These are phyloP conservation scores for Monosporascus ibericus DNA, from an alignment of 2,329 filamentous ascomycete species.

Conservation along the genomic window DNA sequence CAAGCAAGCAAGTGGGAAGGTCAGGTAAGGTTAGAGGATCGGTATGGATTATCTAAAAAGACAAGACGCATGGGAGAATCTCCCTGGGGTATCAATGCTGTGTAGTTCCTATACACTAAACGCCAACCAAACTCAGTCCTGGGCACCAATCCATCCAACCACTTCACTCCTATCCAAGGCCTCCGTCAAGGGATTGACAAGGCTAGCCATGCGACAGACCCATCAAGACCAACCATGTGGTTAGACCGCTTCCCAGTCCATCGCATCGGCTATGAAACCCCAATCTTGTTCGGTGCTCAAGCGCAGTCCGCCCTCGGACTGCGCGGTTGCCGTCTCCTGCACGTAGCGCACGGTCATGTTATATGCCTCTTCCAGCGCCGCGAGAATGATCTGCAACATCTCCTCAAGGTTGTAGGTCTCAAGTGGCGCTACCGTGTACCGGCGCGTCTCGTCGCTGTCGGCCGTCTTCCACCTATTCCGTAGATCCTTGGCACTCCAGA, in stretches of 20 bases:
- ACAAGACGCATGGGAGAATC: not conserved
- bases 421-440: slow-evolving; percentile 32
- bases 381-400: slow-evolving; percentile 52
- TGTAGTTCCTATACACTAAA: not conserved
- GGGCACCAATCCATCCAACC: not conserved
- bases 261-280: slow-evolving; percentile 54
- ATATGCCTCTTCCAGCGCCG: slow-evolving; percentile 54
- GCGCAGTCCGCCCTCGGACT: slow-evolving; percentile 9
- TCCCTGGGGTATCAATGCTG: slow-evolving; percentile 1
- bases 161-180: not conserved
- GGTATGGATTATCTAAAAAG: not conserved
- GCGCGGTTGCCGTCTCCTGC: slow-evolving; percentile 9
- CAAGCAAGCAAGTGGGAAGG: no score
- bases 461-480: slow-evolving; percentile 69
- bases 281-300: slow-evolving; percentile 35
- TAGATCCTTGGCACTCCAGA: slow-evolving; percentile 62
- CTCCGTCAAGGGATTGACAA: not conserved
- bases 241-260: slow-evolving; percentile 48
- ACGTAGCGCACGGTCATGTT: slow-evolving; percentile 42
- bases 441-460: slow-evolving; percentile 32
- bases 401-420: slow-evolving; percentile 55
- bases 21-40: not conserved
- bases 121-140: not conserved
- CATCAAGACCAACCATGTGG: not conserved
- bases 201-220: not conserved